phyloP scores from a whole-genome alignment of 345 rosid genomes.

The Gossypium australe region DNA sequence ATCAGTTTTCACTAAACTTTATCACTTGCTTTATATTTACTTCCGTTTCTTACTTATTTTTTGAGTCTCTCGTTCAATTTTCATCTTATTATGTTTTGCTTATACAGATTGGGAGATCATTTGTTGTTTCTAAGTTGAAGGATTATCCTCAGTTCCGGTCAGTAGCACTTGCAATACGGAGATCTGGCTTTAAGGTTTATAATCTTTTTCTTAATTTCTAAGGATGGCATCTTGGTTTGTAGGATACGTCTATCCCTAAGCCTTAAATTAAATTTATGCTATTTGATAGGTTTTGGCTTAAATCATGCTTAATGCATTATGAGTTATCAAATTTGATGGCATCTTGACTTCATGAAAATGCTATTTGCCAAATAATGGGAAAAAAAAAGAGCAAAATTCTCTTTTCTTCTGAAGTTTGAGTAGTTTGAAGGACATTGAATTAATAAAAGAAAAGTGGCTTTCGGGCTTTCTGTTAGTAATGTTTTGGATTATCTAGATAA shows the following conservation, averaged over 20 bases:
- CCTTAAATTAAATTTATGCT: background rate
- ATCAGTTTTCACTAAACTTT: background rate
- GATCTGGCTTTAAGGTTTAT: conserved; percentile 94
- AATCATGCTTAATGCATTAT: background rate
- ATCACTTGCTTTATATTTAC: background rate
- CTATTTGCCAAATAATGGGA: background rate
- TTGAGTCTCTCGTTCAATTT: background rate
- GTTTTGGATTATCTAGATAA: background rate
- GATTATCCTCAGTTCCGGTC: conserved; percentile 94
- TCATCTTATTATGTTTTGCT: background rate
- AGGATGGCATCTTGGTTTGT: background rate
- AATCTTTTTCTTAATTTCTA: conserved; percentile 1
- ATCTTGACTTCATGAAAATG: background rate
- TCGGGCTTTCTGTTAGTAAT: background rate
- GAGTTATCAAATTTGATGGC: background rate
- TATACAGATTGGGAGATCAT: conserved; percentile 72
- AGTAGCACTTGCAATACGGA: conserved; percentile 75
- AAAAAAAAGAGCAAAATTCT: too few relatives aligned
- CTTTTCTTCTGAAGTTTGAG: background rate
- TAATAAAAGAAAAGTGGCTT: background rate
- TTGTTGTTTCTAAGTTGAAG: conserved; percentile 82
- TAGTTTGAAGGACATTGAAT: background rate
- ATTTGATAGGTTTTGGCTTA: background rate
- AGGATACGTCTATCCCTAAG: background rate
- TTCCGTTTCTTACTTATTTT: background rate